Conservation (phyloP, 495 filamentous ascomycete genomes). For the Sphaerosporella brunnea region DNA sequence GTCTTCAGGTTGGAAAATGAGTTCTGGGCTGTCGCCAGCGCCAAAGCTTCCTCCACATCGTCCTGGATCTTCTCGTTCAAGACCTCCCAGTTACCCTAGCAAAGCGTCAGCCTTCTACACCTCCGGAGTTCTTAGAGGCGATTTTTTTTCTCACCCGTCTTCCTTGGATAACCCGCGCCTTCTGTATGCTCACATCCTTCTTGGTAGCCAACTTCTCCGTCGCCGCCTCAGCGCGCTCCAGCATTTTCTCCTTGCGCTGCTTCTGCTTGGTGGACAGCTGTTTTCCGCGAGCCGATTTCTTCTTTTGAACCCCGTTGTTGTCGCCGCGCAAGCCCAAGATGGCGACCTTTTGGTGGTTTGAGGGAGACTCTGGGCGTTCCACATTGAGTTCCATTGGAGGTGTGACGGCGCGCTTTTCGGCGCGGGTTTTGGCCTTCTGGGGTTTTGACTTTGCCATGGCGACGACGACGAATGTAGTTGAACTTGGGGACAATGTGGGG, state of each 20-base stretch:
- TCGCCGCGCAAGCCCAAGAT: background rate
- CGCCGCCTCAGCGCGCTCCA: conserved; percentile 5
- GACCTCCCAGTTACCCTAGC: conserved; percentile 5
- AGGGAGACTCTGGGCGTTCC: background rate
- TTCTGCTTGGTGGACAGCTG: conserved; percentile 1
- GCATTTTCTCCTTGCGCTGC: background rate
- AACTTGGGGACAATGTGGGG: background rate
- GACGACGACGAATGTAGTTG: background rate
- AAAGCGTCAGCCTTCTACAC: background rate
- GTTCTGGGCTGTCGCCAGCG: background rate
- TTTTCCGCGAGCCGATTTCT: background rate
- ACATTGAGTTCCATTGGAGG: background rate
- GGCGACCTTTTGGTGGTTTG: background rate
- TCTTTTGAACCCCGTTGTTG: conserved; percentile 1
- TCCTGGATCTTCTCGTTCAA: conserved; percentile 6
- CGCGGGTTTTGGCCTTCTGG: background rate
- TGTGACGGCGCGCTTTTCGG: conserved; percentile 1
- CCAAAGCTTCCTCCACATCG: background rate
- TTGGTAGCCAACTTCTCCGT: conserved; percentile 2
- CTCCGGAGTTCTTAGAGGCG: background rate
- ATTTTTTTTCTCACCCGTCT: background rate
- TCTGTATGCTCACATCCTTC: conserved; percentile 5
- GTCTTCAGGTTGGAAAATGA: background rate
- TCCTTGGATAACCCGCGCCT: background rate
- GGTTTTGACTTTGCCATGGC: background rate